Evolutionary conservation across 192 early-diverging fungal genomes (phyloP).

Genomic region (Entomortierella lignicola): DNA sequence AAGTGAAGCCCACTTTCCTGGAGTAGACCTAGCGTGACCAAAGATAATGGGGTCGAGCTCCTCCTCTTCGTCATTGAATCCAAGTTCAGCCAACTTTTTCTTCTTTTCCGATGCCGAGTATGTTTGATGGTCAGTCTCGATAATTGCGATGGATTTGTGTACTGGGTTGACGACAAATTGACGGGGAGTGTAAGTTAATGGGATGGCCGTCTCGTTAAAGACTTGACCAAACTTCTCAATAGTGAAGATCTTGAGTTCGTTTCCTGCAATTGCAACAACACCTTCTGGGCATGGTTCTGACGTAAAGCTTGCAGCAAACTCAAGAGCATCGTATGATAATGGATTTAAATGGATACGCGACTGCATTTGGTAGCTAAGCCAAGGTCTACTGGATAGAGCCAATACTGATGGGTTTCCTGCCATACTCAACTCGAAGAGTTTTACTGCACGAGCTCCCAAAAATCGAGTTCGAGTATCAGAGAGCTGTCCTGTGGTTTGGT

Average conservation of each 20-base stretch:
- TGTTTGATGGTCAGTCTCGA: conserved; percentile 89
- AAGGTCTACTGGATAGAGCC: conserved; percentile 87
- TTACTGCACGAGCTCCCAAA: conserved; percentile 86
- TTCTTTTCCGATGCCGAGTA: conserved; percentile 74
- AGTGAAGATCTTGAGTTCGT: conserved; percentile 85
- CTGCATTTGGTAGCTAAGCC: conserved; percentile 87
- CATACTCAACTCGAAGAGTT: conserved; percentile 77
- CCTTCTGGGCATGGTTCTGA: conserved; percentile 91
- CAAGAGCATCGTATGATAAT: conserved; percentile 87
- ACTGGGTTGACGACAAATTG: conserved; percentile 77
- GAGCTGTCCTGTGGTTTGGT: conserved; percentile 84
- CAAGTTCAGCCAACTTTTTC: conserved; percentile 55
- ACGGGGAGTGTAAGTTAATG: conserved; percentile 90
- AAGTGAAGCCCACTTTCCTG: conserved; percentile 89
- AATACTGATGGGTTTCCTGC: conserved; percentile 80
- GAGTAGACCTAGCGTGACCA: conserved; percentile 74
- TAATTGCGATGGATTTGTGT: conserved; percentile 87
- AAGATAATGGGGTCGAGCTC: conserved; percentile 71
- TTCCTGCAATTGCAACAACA: conserved; percentile 87
- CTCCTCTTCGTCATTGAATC: conserved; percentile 60
- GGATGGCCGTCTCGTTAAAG: conserved; percentile 88
- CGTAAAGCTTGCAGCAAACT: conserved; percentile 84
- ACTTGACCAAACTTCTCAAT: conserved; percentile 84
- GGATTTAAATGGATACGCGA: conserved; percentile 80
- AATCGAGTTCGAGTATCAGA: conserved; percentile 87